Evolutionary conservation across 2,329 filamentous ascomycete genomes (phyloP).

Genomic region (Botryosphaeria agaves): DNA sequence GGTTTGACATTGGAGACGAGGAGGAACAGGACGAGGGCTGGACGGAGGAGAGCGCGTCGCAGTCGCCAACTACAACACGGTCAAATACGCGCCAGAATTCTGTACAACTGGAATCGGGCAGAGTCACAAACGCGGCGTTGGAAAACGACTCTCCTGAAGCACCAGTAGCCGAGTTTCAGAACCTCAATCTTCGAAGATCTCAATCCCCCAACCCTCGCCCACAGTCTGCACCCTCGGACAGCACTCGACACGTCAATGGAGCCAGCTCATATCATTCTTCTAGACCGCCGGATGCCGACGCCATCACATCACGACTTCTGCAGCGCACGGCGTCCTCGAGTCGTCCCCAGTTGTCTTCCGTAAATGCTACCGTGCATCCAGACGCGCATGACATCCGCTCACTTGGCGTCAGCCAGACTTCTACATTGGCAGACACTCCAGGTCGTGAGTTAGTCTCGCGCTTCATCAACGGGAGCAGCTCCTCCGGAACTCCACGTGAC

Average conservation of each 20-base stretch:
- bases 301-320: slow-evolving; percentile 49
- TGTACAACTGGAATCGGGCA: slow-evolving; percentile 5
- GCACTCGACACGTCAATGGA: slow-evolving; percentile 10
- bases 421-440: slow-evolving; percentile 19
- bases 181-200: neutral
- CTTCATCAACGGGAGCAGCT: slow-evolving; percentile 21
- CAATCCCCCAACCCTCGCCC: neutral
- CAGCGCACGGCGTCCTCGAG: slow-evolving; percentile 45
- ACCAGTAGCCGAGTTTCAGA: neutral
- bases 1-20: slow-evolving; percentile 20
- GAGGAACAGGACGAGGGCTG: slow-evolving; percentile 18
- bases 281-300: slow-evolving; percentile 37
- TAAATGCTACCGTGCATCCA: slow-evolving; percentile 34
- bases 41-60: slow-evolving; percentile 18
- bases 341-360: slow-evolving; percentile 45
- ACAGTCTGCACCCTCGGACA: neutral
- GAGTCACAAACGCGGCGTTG: neutral
- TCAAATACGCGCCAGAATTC: slow-evolving; percentile 19
- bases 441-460: slow-evolving; percentile 25
- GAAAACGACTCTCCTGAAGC: neutral
- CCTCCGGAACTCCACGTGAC: slow-evolving; percentile 21
- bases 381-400: slow-evolving; percentile 15
- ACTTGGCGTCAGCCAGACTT: slow-evolving; percentile 18
- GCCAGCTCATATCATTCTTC: slow-evolving; percentile 16
- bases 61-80: slow-evolving; percentile 17